A percentile compares a stretch with the other conserved stretches of the same genome.
phyloP scores from a whole-genome alignment of 306 rosid species.

The Lathyrus oleraceus region DNA sequence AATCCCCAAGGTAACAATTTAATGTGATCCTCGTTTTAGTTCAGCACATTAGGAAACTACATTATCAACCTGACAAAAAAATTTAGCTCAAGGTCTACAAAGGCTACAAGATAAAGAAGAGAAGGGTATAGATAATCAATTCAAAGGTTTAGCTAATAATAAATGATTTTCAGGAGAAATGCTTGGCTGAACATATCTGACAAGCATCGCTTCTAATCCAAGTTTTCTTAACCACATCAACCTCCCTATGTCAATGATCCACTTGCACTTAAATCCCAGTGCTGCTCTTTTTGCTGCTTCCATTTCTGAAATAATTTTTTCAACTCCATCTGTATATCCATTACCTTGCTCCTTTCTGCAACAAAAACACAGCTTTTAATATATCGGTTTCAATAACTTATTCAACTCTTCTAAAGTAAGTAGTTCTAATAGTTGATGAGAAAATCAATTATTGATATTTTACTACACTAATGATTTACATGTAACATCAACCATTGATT shows the following conservation, averaged over 20 bases:
- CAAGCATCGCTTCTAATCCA: constrained; percentile 68
- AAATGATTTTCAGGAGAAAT: constrained; percentile 93
- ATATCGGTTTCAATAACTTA: background rate
- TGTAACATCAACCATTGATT: background rate
- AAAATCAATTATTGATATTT: background rate
- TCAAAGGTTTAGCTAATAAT: constrained; percentile 54
- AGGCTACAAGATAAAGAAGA: background rate
- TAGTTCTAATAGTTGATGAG: background rate
- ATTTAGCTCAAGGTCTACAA: background rate
- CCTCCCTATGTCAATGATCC: constrained; percentile 88
- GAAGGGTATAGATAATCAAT: background rate
- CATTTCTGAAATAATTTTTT: constrained; percentile 61
- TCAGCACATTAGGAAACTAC: background rate
- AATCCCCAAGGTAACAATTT: background rate
- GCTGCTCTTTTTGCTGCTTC: constrained; percentile 69
- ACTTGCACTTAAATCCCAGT: constrained; percentile 92
- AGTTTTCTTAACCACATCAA: constrained; percentile 72
- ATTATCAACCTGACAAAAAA: constrained; percentile 20
- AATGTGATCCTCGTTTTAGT: background rate
- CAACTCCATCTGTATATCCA: constrained; percentile 49
- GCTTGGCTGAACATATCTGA: constrained; percentile 69
- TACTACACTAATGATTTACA: background rate
- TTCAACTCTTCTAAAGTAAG: background rate
- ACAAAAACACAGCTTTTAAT: constrained; percentile 36
- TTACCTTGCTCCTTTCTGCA: constrained; percentile 51